Evolutionary conservation across 768 basidiomycete genomes (phyloP).

Genomic region (Crassisporium funariophilum): DNA sequence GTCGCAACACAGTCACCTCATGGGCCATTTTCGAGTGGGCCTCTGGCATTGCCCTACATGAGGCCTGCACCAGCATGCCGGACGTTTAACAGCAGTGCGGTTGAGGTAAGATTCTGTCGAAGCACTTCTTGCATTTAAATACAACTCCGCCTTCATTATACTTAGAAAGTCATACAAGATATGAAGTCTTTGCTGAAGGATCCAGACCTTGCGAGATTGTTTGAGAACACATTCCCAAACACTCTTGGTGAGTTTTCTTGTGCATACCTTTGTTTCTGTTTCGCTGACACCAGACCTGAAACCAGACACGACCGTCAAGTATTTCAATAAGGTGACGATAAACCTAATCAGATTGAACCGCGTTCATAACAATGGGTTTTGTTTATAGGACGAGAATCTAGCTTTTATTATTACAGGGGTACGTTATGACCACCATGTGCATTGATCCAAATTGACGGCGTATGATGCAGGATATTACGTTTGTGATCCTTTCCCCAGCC

Average conservation of each 20-base stretch:
- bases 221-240: slow-evolving; percentile 84
- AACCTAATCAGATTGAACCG: not conserved
- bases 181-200: slow-evolving; percentile 74
- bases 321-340: slow-evolving; percentile 56
- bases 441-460: not conserved
- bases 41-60: slow-evolving; percentile 71
- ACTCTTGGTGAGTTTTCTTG: slow-evolving; percentile 57
- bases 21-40: slow-evolving; percentile 59
- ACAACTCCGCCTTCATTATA: not conserved
- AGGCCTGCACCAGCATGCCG: slow-evolving; percentile 67
- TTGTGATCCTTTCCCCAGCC: slow-evolving; percentile 23
- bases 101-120: slow-evolving; percentile 51
- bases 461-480: slow-evolving; percentile 68
- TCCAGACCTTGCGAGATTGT: slow-evolving; percentile 74
- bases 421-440: slow-evolving; percentile 20
- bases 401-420: slow-evolving; percentile 84
- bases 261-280: slow-evolving; percentile 1
- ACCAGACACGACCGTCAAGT: slow-evolving; percentile 78
- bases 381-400: slow-evolving; percentile 57
- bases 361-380: slow-evolving; percentile 8
- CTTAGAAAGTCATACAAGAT: slow-evolving; percentile 70
- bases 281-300: not conserved
- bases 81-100: slow-evolving; percentile 74
- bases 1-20: slow-evolving; percentile 50
- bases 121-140: not conserved